Percentiles rank a stretch among this genome's conserved stretches.
Evolutionary conservation across 495 filamentous ascomycete genomes (phyloP).

Genomic region (Sordaria brevicollis): DNA sequence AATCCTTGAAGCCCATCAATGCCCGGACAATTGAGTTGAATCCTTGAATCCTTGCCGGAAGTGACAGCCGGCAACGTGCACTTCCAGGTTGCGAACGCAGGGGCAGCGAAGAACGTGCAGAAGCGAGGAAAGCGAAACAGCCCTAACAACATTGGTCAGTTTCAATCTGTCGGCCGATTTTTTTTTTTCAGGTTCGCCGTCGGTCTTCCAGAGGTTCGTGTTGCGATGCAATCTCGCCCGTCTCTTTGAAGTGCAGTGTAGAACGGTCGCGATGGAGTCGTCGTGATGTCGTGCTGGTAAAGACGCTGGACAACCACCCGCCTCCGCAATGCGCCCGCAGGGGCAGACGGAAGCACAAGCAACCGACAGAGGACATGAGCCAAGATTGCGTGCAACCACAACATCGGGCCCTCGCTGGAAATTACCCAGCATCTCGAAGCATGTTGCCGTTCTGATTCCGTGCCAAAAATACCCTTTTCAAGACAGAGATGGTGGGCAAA

Average conservation of each 20-base stretch:
- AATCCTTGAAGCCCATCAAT: neutral
- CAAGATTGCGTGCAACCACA: neutral
- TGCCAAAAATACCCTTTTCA: neutral
- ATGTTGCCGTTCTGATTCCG: neutral
- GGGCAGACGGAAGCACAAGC: neutral
- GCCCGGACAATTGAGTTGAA: neutral
- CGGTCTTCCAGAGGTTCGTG: no score
- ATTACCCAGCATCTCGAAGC: no score
- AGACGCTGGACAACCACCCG: neutral
- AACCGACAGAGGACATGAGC: neutral
- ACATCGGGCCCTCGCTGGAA: neutral
- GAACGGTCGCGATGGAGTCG: neutral
- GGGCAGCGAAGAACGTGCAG: constrained; percentile 1
- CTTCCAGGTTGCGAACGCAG: neutral
- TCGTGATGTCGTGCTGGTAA: neutral
- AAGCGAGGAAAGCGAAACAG: constrained; percentile 11
- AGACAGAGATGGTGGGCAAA: neutral
- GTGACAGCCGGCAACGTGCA: neutral
- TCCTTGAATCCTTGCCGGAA: neutral
- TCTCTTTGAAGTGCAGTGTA: neutral
- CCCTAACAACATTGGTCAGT: neutral
- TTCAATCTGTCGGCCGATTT: neutral
- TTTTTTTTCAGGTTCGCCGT: neutral
- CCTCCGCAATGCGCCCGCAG: neutral
- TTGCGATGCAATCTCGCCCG: neutral